Percentiles rank a stretch among this genome's conserved stretches.
Conservation (phyloP, 768 basidiomycete genomes). For the Tulasnella sp. region DNA sequence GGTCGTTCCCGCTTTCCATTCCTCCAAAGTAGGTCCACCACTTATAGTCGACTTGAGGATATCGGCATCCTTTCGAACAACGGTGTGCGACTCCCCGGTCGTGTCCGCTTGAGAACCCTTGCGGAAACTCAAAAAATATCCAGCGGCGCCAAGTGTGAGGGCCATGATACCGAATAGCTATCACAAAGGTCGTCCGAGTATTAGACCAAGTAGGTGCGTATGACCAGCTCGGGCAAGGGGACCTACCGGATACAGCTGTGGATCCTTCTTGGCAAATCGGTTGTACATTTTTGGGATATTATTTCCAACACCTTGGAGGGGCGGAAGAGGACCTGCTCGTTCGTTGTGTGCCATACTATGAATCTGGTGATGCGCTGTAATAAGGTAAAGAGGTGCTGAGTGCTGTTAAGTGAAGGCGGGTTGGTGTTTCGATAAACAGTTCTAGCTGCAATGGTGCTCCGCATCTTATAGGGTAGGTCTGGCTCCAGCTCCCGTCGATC, state of each 20-base stretch:
- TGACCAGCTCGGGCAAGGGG: not conserved
- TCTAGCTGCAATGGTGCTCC: not conserved
- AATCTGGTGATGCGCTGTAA: not conserved
- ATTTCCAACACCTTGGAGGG: slow-evolving; percentile 12
- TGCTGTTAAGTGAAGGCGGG: not conserved
- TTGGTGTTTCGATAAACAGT: not conserved
- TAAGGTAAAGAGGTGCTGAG: not conserved
- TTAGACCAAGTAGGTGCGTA: not conserved
- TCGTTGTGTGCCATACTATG: not conserved
- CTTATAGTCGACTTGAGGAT: not conserved
- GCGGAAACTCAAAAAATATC: slow-evolving; percentile 18
- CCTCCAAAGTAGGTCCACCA: not conserved
- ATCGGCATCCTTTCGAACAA: not conserved
- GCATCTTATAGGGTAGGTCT: not conserved
- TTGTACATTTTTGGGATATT: slow-evolving; percentile 11
- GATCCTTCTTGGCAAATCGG: slow-evolving; percentile 27
- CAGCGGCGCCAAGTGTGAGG: slow-evolving; percentile 16
- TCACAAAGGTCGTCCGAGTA: not conserved
- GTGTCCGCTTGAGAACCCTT: not conserved
- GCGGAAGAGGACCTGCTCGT: not conserved
- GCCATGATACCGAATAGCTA: slow-evolving; percentile 28
- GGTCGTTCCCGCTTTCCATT: not conserved
- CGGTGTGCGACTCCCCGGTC: not conserved
- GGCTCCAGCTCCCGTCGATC: not conserved
- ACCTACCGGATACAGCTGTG: slow-evolving; percentile 24